Conservation (phyloP, 805 yeast genomes). For the Dipodascus geniculatus region DNA sequence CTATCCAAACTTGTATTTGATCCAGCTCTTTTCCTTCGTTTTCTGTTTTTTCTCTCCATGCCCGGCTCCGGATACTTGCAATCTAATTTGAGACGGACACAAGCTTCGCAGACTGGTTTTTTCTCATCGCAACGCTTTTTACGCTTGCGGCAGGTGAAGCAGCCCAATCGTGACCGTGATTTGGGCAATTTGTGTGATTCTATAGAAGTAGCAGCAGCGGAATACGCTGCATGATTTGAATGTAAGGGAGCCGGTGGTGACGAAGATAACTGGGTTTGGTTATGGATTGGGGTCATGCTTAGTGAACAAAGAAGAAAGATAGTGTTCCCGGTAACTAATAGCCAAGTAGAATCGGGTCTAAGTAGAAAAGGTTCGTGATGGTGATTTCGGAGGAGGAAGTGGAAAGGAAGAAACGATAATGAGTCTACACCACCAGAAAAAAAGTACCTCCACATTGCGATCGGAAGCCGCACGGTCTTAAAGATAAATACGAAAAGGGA, state of each 20-base stretch:
- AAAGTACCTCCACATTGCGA: not conserved
- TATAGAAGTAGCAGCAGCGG: not conserved
- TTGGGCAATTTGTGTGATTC: not conserved
- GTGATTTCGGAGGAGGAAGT: too few relatives aligned
- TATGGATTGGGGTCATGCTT: not conserved
- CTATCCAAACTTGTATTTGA: not conserved
- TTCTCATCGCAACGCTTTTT: conserved; percentile 70
- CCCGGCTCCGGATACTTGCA: conserved; percentile 74
- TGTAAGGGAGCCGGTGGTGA: not conserved
- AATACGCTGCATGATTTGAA: not conserved
- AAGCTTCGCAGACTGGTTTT: conserved; percentile 56
- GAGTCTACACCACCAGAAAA: not conserved
- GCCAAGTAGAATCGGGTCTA: too few relatives aligned
- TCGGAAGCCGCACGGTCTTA: not conserved
- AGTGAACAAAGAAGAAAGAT: not conserved
- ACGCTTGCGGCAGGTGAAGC: conserved; percentile 65
- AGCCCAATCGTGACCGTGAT: conserved; percentile 36
- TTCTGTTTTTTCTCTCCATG: conserved; percentile 36
- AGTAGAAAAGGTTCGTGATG: too few relatives aligned
- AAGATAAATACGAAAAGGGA: too few relatives aligned
- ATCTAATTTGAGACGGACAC: conserved; percentile 47
- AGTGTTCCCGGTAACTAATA: not conserved
- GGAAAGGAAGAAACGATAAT: too few relatives aligned
- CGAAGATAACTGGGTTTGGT: not conserved
- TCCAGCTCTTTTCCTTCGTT: conserved; percentile 6